Evolutionary conservation across 495 filamentous ascomycete genomes (phyloP).

Genomic region (Daldinia bambusicola): DNA sequence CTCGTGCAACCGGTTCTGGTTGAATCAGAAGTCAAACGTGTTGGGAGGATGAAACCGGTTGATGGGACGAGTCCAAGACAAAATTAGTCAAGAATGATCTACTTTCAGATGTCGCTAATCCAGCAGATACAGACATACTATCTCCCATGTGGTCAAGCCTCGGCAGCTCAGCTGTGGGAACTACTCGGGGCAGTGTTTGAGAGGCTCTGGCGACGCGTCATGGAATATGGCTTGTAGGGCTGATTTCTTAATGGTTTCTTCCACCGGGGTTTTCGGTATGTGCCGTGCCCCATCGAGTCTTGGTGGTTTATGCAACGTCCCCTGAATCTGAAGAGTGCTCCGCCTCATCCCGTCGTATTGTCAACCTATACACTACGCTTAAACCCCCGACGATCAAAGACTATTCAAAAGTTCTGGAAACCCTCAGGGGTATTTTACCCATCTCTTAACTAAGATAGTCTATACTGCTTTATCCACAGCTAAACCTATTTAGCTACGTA

Average conservation of each 20-base stretch:
- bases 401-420: conserved; percentile 1
- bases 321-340: conserved; percentile 6
- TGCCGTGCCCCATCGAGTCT: conserved; percentile 16
- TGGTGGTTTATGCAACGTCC: conserved; percentile 13
- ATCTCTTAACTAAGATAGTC: neutral
- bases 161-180: conserved; percentile 8
- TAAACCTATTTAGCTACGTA: neutral
- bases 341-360: conserved; percentile 35
- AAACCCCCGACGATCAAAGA: neutral
- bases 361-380: conserved; percentile 19
- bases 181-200: conserved; percentile 7
- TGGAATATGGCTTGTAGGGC: conserved; percentile 13
- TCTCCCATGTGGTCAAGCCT: conserved; percentile 2
- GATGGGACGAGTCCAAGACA: neutral
- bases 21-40: neutral
- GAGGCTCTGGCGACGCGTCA: conserved; percentile 5
- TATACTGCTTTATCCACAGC: conserved; percentile 8
- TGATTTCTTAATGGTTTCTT: conserved; percentile 4
- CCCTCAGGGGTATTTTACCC: neutral
- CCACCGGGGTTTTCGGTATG: conserved; percentile 18
- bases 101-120: neutral
- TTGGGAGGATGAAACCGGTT: neutral
- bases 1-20: neutral
- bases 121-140: neutral
- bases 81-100: neutral